Evolutionary conservation across 768 basidiomycete species (phyloP).

Genomic region (Lactarius hengduanensis): DNA sequence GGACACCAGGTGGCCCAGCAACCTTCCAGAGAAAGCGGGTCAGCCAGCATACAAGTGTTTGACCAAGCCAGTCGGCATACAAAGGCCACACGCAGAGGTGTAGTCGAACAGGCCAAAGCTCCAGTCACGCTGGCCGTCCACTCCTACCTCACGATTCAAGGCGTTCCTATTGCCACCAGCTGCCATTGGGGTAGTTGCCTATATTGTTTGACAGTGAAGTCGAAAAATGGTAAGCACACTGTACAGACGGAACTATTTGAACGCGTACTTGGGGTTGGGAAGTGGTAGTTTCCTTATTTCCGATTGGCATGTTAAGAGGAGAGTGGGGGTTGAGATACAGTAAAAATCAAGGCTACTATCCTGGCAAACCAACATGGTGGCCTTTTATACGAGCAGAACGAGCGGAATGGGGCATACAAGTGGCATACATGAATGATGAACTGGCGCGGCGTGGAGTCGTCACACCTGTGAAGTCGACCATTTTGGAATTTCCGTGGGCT

Average conservation of each 20-base stretch:
- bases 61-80: conserved; percentile 32
- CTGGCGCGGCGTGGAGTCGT: neutral
- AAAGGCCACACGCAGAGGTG: conserved; percentile 30
- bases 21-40: conserved; percentile 31
- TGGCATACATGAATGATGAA: too few species aligned
- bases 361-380: too few species aligned
- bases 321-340: neutral
- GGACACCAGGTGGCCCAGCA: conserved; percentile 42
- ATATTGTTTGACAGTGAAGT: neutral
- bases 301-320: neutral
- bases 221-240: neutral
- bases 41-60: conserved; percentile 28
- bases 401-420: too few species aligned
- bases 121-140: conserved; percentile 38
- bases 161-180: conserved; percentile 31
- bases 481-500: too few species aligned
- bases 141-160: conserved; percentile 30
- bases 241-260: neutral
- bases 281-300: neutral
- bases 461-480: too few species aligned
- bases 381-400: neutral
- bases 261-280: neutral
- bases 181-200: conserved; percentile 5
- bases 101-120: conserved; percentile 33
- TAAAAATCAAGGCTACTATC: neutral